Evolutionary conservation across 768 basidiomycete species (phyloP).

Genomic region (Kwoniella pini): DNA sequence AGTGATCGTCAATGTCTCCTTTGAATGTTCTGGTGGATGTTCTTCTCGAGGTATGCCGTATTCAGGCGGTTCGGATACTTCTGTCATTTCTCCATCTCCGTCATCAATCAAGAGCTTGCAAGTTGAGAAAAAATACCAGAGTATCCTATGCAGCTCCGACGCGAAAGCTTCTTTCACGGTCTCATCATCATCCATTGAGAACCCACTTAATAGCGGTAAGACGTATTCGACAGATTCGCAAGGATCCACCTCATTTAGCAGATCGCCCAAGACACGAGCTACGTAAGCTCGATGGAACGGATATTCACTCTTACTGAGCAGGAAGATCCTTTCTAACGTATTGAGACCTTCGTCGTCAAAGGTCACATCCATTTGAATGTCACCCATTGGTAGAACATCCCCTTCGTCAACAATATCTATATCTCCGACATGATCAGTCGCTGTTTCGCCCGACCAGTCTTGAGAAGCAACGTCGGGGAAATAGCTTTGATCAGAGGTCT

Average conservation of each 20-base stretch:
- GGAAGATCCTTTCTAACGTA: constrained; percentile 87
- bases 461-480: constrained; percentile 5
- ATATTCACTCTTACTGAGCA: constrained; percentile 77
- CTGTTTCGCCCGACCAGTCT: not conserved
- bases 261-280: constrained; percentile 74
- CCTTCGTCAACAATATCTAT: constrained; percentile 43
- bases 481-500: constrained; percentile 1
- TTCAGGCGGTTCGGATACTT: constrained; percentile 5
- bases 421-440: constrained; percentile 23
- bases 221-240: constrained; percentile 91
- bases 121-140: constrained; percentile 87
- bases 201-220: constrained; percentile 77
- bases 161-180: constrained; percentile 84
- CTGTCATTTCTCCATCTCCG: constrained; percentile 28
- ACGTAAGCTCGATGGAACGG: constrained; percentile 74
- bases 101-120: constrained; percentile 68
- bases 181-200: constrained; percentile 88
- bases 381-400: constrained; percentile 38
- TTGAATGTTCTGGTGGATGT: not conserved
- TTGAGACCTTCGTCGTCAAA: constrained; percentile 79
- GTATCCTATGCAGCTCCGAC: constrained; percentile 71
- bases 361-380: constrained; percentile 53
- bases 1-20: constrained; percentile 34
- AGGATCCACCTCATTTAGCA: constrained; percentile 72
- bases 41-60: not conserved